Evolutionary conservation across 192 early-diverging fungal species (phyloP), one percentile per base, ranked within the genome.

Genomic region (Umbelopsis isabellina): DNA sequence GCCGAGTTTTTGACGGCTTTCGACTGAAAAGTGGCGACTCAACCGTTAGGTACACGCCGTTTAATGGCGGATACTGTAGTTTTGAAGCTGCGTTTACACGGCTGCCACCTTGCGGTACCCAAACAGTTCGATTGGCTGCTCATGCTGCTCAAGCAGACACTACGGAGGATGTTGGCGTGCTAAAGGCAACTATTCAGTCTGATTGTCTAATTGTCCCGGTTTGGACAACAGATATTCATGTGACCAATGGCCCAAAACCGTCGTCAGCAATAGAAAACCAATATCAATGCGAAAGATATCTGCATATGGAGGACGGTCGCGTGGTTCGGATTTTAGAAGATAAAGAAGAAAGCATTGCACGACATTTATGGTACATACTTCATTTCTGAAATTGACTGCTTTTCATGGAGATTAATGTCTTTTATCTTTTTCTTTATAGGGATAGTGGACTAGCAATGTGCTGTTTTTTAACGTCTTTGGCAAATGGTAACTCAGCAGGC

Each of bases 361-460:
- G 75, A 37, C 75, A 77, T 48, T 58, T 77, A 46, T 77, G 75
- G 75, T 77, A 72, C 15, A 22, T 47, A 2, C 5, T 46, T 3
- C 20, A 25, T 23, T 0, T 30, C 16, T 49, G 10, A 11, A 41
- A 15, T 4, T 8, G 37, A 15, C 46, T 4, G 3, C 15, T 49
- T 49, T 27, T 45, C 12, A 15, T 23, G 2, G 20, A 45, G 4
- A 22, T 52, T 46, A 47, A 66, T 20, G 49, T 23, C 10, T 45
- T 22, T 33, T 65, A 6, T 22, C 10, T 44, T 10, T 12, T 21
- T 22, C 0, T 48, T 48, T 13, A 30, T 67, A 77, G 75, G 75
- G 75, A 77, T 25, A 72, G 75, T 66, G 75, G 75, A 67, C 25
- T 77, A 22, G 75, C 66, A 15, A 69, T 77, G 75, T 72, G 75